A percentile compares a stretch with the other conserved stretches of the same genome.
Evolutionary conservation across 768 basidiomycete genomes (phyloP).

Genomic region (Termitomyces sp.): DNA sequence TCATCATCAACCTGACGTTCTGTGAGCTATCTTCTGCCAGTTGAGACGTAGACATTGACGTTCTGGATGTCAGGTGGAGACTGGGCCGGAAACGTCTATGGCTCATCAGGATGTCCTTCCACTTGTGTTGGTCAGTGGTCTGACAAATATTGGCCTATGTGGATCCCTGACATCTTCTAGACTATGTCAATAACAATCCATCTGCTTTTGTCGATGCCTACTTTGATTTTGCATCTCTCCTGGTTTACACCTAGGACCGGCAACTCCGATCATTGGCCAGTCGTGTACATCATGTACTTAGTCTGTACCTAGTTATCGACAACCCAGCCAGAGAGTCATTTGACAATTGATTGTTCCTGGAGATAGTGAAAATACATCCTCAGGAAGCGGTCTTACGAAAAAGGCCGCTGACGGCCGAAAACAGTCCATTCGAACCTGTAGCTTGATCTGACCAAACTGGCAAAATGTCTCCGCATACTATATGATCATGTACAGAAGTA

Average conservation of each 20-base stretch:
- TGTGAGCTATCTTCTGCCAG: slow-evolving; percentile 18
- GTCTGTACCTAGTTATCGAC: not conserved
- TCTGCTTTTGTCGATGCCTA: slow-evolving; percentile 56
- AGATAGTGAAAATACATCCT: not conserved
- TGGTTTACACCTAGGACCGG: slow-evolving; percentile 23
- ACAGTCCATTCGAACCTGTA: not conserved
- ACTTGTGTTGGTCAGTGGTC: slow-evolving; percentile 47
- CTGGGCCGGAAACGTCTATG: slow-evolving; percentile 53
- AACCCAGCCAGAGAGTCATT: not conserved
- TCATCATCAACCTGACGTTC: slow-evolving; percentile 55
- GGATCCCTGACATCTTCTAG: slow-evolving; percentile 22
- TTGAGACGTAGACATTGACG: not conserved
- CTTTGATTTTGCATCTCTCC: slow-evolving; percentile 59
- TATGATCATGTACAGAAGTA: not conserved
- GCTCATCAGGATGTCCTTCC: slow-evolving; percentile 44
- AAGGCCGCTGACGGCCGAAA: not conserved
- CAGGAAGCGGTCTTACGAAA: not conserved
- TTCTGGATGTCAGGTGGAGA: slow-evolving; percentile 31
- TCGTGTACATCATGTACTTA: not conserved
- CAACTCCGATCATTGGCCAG: not conserved
- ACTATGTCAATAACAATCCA: slow-evolving; percentile 59
- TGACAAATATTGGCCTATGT: not conserved
- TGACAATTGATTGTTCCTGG: not conserved
- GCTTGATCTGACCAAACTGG: not conserved
- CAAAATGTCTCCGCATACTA: not conserved